These are phyloP conservation scores for Phylloporus arenicola DNA, from an alignment of 768 basidiomycete species.

Conservation along the genomic window DNA sequence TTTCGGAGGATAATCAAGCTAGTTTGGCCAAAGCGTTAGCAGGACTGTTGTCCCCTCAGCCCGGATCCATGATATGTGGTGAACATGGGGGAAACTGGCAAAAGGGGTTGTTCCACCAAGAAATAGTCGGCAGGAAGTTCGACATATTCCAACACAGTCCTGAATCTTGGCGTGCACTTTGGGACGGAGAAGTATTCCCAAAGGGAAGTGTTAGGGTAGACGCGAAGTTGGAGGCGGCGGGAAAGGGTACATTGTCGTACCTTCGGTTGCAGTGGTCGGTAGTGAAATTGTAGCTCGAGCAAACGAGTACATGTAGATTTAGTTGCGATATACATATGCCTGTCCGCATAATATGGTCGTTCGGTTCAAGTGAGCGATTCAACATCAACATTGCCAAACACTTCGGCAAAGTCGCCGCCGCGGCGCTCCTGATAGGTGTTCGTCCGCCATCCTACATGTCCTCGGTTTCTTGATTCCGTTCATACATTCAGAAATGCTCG, in stretches of 20 bases:
- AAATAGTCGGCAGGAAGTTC: background rate
- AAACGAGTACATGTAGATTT: background rate
- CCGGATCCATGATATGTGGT: slow-evolving; percentile 32
- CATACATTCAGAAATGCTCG: slow-evolving; percentile 8
- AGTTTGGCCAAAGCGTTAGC: slow-evolving; percentile 26
- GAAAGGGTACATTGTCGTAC: background rate
- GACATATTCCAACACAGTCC: slow-evolving; percentile 29
- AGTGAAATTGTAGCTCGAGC: slow-evolving; percentile 9
- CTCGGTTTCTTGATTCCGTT: background rate
- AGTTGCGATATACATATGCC: background rate
- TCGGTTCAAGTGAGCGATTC: background rate
- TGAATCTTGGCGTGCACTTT: slow-evolving; percentile 33
- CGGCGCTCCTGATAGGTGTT: background rate
- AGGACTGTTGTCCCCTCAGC: slow-evolving; percentile 23
- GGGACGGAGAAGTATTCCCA: slow-evolving; percentile 34
- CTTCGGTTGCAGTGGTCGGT: slow-evolving; percentile 24
- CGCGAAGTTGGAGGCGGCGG: background rate
- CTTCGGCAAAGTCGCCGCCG: background rate
- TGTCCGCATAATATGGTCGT: background rate
- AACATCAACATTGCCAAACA: slow-evolving; percentile 16
- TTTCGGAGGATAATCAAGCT: slow-evolving; percentile 26
- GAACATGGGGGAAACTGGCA: slow-evolving; percentile 16
- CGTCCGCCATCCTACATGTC: slow-evolving; percentile 9
- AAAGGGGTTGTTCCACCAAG: background rate
- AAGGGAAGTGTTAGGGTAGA: slow-evolving; percentile 11